Evolutionary conservation across 2,329 filamentous ascomycete genomes (phyloP).

Genomic region (Pestalotiopsis fici): DNA sequence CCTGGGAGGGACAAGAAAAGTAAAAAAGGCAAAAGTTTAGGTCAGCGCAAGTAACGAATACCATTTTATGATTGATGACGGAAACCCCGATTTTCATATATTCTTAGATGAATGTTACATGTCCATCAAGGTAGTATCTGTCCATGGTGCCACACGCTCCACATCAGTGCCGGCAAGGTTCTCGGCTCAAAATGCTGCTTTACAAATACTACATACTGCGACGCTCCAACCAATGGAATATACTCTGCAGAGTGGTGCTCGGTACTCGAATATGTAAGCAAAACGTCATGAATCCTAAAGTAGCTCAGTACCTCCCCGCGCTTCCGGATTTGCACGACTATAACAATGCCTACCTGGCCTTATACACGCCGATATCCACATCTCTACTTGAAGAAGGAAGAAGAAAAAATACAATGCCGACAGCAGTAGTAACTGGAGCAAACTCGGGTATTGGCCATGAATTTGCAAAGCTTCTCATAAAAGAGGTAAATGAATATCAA

Average conservation of each 20-base stretch:
- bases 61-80: not conserved
- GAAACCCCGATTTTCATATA: not conserved
- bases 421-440: slow-evolving; percentile 39
- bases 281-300: not conserved
- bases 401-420: no score
- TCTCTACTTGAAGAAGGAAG: no score
- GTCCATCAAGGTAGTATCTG: not conserved
- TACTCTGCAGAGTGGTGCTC: not conserved
- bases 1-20: not conserved
- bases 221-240: not conserved
- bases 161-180: not conserved
- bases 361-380: no score
- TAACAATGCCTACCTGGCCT: not conserved
- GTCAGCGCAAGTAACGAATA: not conserved
- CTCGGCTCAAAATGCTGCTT: not conserved
- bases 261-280: not conserved
- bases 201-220: not conserved
- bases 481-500: slow-evolving; percentile 11
- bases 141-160: not conserved
- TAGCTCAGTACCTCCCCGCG: not conserved
- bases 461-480: slow-evolving; percentile 24
- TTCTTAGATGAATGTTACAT: not conserved
- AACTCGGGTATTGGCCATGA: slow-evolving; percentile 41
- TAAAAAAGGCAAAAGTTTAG: not conserved
- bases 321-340: not conserved